A percentile compares a stretch with the other conserved stretches of the same genome.
phyloP scores from a whole-genome alignment of 169 alveolate genomes.

The Plasmodium inui region DNA sequence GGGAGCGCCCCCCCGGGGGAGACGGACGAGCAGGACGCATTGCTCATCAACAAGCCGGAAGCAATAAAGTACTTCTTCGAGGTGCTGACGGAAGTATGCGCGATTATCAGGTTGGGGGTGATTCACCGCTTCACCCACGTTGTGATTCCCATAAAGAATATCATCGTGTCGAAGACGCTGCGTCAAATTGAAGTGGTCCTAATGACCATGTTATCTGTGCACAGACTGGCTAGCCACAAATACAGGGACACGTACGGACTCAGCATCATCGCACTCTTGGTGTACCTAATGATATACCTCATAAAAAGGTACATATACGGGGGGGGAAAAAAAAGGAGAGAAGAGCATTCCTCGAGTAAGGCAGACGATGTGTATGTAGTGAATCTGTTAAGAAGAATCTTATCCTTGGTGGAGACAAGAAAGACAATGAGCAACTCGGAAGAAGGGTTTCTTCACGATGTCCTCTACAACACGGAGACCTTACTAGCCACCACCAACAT shows the following conservation, averaged over 20 bases:
- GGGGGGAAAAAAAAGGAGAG: not conserved
- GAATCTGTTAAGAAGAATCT: constrained; percentile 33
- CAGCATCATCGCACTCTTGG: not conserved
- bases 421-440: not conserved
- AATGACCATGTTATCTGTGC: constrained; percentile 18
- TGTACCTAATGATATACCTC: not conserved
- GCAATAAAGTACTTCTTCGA: constrained; percentile 29
- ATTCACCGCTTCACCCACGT: constrained; percentile 10
- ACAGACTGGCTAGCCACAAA: constrained; percentile 11
- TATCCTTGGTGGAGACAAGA: constrained; percentile 23
- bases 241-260: constrained; percentile 33
- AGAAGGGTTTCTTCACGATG: constrained; percentile 14
- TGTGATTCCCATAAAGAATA: constrained; percentile 31
- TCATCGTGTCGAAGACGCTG: constrained; percentile 6
- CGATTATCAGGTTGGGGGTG: constrained; percentile 29
- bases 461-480: constrained; percentile 27
- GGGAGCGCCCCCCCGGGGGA: not conserved
- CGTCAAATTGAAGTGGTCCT: constrained; percentile 2
- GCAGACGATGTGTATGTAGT: constrained; percentile 23
- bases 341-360: not conserved
- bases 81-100: constrained; percentile 1
- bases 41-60: constrained; percentile 17
- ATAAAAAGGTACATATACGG: not conserved
- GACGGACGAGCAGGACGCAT: not conserved
- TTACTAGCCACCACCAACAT: constrained; percentile 11